Evolutionary conservation across 257 asterid genomes (phyloP).

Genomic region (Haberlea rhodopensis): DNA sequence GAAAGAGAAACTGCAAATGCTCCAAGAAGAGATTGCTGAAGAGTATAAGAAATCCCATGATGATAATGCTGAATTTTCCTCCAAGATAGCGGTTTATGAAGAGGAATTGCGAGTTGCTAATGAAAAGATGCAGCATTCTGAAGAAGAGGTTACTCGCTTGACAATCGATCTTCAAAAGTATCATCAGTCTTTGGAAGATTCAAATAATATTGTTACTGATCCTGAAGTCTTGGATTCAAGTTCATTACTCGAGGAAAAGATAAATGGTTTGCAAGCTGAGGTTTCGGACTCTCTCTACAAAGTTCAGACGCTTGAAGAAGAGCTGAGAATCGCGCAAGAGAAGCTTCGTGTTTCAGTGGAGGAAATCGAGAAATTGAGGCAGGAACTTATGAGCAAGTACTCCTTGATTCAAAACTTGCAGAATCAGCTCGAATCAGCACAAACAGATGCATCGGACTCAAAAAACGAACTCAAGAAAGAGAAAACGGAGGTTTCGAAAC

Average conservation of each 20-base stretch:
- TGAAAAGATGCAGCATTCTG: conserved; percentile 48
- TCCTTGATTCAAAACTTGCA: conserved; percentile 37
- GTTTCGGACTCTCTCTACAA: conserved; percentile 29
- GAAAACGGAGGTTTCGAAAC: conserved; percentile 61
- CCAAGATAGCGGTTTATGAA: conserved; percentile 46
- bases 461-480: conserved; percentile 59
- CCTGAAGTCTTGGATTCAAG: conserved; percentile 2
- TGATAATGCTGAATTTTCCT: conserved; percentile 36
- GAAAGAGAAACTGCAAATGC: conserved; percentile 53
- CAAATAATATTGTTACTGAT: conserved; percentile 18
- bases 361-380: conserved; percentile 45
- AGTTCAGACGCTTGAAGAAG: conserved; percentile 46
- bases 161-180: conserved; percentile 57
- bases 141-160: conserved; percentile 57
- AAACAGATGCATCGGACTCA: conserved; percentile 52
- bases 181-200: conserved; percentile 31
- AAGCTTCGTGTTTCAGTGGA: conserved; percentile 56
- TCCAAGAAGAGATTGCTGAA: conserved; percentile 32
- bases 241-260: conserved; percentile 25
- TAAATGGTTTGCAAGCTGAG: conserved; percentile 29
- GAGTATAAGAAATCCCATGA: conserved; percentile 24
- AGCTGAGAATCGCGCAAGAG: conserved; percentile 37
- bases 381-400: conserved; percentile 46
- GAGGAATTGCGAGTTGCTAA: conserved; percentile 57
- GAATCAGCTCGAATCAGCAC: conserved; percentile 57